These are phyloP conservation scores for Psidium friedrichsthalianum DNA, from an alignment of 345 rosid species.

Conservation along the genomic window DNA sequence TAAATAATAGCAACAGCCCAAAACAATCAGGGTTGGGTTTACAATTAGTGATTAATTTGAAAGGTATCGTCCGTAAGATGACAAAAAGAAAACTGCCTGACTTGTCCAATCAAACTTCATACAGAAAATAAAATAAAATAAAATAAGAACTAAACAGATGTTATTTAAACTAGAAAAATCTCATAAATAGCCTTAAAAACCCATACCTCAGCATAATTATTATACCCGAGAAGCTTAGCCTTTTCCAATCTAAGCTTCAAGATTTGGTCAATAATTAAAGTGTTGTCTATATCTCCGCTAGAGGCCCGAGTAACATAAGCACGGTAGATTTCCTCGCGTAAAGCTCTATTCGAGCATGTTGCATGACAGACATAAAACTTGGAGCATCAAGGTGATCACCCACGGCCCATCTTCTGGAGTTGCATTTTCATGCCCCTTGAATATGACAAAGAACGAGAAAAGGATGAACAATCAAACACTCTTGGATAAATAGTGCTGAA, in stretches of 20 bases:
- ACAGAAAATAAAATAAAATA: neutral
- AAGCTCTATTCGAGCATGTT: conserved; percentile 66
- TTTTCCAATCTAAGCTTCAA: conserved; percentile 71
- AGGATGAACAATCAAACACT: neutral
- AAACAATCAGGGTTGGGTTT: neutral
- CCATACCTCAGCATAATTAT: conserved; percentile 78
- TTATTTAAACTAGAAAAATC: neutral
- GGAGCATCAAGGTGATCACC: conserved; percentile 82
- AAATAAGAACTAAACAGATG: neutral
- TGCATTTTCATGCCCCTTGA: conserved; percentile 72
- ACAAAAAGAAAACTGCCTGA: neutral
- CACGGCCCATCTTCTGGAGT: conserved; percentile 83
- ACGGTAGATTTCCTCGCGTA: conserved; percentile 81
- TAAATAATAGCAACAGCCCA: neutral
- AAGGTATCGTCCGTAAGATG: neutral
- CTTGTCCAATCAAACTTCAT: neutral
- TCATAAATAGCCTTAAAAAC: neutral
- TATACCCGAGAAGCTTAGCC: conserved; percentile 70
- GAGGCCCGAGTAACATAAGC: conserved; percentile 66
- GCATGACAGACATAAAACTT: conserved; percentile 72
- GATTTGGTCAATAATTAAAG: conserved; percentile 56
- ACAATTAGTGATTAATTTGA: neutral
- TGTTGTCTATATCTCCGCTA: conserved; percentile 70
- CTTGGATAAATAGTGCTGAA: neutral
- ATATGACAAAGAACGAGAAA: conserved; percentile 3